Conservation (phyloP, 176 grass and related monocot species). For the Neostapfia colusana region DNA sequence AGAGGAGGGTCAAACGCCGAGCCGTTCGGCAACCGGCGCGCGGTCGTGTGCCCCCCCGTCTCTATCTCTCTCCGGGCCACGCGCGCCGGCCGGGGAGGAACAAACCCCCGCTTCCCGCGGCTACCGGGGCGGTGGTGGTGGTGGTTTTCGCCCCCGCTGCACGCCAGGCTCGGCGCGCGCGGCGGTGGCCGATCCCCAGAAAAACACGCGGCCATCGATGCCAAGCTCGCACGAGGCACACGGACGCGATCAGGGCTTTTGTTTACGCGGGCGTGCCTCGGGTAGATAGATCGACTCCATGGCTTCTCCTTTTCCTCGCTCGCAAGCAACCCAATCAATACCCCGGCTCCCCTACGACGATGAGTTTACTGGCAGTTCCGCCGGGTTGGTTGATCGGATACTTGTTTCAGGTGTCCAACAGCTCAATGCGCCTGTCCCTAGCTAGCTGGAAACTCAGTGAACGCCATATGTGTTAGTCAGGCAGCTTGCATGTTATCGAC, state of each 20-base stretch:
- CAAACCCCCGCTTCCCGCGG: constrained; percentile 2
- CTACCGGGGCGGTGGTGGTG: not conserved
- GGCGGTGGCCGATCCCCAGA: constrained; percentile 13
- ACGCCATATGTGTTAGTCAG: no score
- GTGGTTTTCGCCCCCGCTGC: no score
- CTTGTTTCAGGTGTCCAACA: not conserved
- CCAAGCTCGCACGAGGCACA: not conserved
- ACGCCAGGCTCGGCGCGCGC: no score
- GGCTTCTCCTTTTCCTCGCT: not conserved
- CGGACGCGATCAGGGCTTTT: no score
- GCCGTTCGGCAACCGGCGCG: constrained; percentile 37
- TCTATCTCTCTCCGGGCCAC: not conserved
- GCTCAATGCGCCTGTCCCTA: not conserved
- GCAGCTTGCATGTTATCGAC: not conserved
- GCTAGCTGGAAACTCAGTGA: no score
- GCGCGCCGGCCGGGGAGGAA: not conserved
- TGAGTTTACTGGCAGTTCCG: not conserved
- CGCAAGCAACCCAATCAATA: not conserved
- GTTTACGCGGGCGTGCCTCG: no score
- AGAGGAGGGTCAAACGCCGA: not conserved
- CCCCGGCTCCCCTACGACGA: no score
- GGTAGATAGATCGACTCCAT: not conserved
- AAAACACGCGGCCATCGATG: constrained; percentile 38
- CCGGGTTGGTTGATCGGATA: no score
- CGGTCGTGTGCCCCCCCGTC: not conserved